Evolutionary conservation across 345 rosid species (phyloP).

Genomic region (Gossypium sturtianum): DNA sequence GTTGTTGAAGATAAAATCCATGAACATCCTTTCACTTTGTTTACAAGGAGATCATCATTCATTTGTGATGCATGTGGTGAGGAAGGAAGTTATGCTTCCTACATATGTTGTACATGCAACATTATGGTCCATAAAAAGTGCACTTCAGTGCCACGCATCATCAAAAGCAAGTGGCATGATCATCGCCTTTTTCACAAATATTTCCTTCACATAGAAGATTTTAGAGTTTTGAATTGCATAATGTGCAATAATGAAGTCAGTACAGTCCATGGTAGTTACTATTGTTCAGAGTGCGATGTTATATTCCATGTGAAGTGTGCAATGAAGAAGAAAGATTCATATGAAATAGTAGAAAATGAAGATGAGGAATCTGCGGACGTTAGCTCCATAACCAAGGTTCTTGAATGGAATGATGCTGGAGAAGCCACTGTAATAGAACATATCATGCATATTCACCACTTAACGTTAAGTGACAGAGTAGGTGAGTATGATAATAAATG

Average conservation of each 20-base stretch:
- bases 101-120: background rate
- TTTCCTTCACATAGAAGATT: background rate
- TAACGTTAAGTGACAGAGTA: background rate
- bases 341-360: background rate
- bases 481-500: background rate
- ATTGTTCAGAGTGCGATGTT: background rate
- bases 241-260: background rate
- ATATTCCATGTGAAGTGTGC: background rate
- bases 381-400: background rate
- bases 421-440: background rate
- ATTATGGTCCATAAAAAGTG: background rate
- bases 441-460: background rate
- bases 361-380: background rate
- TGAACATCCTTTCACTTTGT: background rate
- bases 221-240: background rate
- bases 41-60: background rate
- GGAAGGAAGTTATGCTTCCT: background rate
- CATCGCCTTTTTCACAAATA: background rate
- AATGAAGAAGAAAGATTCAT: accelerated
- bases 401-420: background rate
- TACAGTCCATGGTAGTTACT: background rate
- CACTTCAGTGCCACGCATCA: background rate
- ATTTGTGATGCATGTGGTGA: background rate
- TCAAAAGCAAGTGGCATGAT: background rate
- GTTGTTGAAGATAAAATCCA: background rate